Base-by-base conservation (phyloP, 2,329 filamentous ascomycete species). In the Hortaea sp. region DNA sequence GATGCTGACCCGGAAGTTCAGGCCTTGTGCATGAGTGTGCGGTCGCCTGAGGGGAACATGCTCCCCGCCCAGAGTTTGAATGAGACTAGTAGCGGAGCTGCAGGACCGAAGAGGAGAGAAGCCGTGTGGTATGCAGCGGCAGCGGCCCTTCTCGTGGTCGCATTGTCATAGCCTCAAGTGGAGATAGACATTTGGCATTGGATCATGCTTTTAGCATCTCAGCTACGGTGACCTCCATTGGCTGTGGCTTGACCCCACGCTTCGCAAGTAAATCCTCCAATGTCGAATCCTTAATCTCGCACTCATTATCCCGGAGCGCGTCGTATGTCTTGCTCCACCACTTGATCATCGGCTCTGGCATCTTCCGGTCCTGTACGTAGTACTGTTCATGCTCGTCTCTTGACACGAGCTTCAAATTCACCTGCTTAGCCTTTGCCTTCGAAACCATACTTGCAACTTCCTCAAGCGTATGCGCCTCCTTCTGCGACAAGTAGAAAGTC, bases 321-420 rank as follows among this genome's bases (percentile, higher is more conserved):
- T 69, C 67, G 48, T 72, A 72, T 27, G 67, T 67, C 32, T 59
- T 65, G 34, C 63, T 65, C 70, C 70, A 73, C 70, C 70, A 72
- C 52, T 66, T 65, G 5, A 72, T 64, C 39, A 61, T 56, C 6
- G 55, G 48, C 43, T 61, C 60, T 20, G 68, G 61, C 55, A 64
- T 63, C 0, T 59, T 59, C 44, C 55, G 61, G 37, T 66, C 56
- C 6, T 62, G 45, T 1, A 66, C 58, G 53, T 72, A 70, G 49
- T 55, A 67, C 13, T 61, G 57, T 47, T 69, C 69, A 47, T 69
- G 66, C 49, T 69, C 67, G 31, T 65, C 57, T 45, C 60, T 62
- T 5, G 47, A 42, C 3, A 69, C 66, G 3, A 68, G 48, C 52
- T 65, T 66, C 12, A 71, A 12, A 28, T 41, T 51, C 0, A 70